Conservation (phyloP, 2,329 filamentous ascomycete genomes). For the Trichoderma pleuroti region DNA sequence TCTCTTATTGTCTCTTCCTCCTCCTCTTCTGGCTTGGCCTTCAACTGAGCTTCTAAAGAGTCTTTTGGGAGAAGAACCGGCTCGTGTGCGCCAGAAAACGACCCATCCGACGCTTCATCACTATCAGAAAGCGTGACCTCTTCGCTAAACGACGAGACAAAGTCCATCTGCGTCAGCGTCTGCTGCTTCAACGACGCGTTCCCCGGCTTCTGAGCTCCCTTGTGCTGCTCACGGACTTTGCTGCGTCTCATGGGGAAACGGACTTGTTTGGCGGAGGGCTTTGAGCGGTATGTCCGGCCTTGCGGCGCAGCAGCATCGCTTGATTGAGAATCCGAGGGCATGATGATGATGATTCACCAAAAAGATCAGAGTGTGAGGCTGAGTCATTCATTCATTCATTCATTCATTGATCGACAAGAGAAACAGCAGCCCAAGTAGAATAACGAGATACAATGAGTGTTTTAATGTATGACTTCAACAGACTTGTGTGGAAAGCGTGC, state of each 20-base stretch:
- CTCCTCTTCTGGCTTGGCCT: conserved; percentile 18
- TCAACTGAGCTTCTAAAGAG: conserved; percentile 19
- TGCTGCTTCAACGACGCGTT: conserved; percentile 31
- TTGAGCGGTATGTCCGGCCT: conserved; percentile 38
- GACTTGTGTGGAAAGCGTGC: background rate
- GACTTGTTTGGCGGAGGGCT: conserved; percentile 37
- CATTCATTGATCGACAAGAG: too few relatives aligned
- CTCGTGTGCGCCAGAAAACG: background rate
- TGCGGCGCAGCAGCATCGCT: conserved; percentile 35
- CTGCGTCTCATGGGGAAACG: conserved; percentile 38
- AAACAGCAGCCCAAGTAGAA: too few relatives aligned
- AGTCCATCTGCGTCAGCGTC: conserved; percentile 43
- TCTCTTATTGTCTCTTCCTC: conserved; percentile 22
- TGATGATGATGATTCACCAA: conserved; percentile 19
- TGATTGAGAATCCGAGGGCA: conserved; percentile 40
- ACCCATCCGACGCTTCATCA: conserved; percentile 28
- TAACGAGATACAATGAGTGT: background rate
- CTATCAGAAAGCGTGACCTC: conserved; percentile 29
- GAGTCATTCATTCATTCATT: background rate
- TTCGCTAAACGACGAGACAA: conserved; percentile 36
- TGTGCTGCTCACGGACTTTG: conserved; percentile 29
- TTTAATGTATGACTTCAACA: background rate
- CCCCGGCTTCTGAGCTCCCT: background rate
- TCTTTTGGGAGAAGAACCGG: conserved; percentile 29
- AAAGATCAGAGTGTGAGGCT: background rate